These are phyloP conservation scores for Yamadazyma laniorum DNA, from an alignment of 805 yeast species.

Conservation along the genomic window DNA sequence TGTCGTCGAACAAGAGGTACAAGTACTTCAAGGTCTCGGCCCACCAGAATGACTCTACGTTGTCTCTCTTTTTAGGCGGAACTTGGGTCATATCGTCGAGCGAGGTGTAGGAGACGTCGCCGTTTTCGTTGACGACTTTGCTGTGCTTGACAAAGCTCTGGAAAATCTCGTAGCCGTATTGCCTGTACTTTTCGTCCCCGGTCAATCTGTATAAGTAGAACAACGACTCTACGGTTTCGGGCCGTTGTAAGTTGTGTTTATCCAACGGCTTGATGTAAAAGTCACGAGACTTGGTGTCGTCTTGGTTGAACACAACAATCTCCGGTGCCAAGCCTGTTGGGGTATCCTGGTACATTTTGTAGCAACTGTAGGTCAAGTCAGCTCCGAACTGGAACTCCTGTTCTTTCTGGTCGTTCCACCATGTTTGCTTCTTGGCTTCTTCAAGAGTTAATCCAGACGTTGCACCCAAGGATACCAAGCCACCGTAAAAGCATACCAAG, in stretches of 20 bases:
- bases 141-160: constrained; percentile 64
- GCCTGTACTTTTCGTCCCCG: constrained; percentile 74
- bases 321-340: constrained; percentile 85
- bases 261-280: constrained; percentile 70
- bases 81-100: constrained; percentile 60
- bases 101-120: constrained; percentile 55
- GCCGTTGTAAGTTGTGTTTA: constrained; percentile 84
- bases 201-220: constrained; percentile 79
- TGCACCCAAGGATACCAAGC: constrained; percentile 84
- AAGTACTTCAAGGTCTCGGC: constrained; percentile 90
- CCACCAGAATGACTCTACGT: constrained; percentile 90
- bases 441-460: constrained; percentile 65
- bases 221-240: constrained; percentile 89
- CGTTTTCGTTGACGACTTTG: constrained; percentile 41
- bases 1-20: constrained; percentile 72
- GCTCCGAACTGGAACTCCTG: constrained; percentile 67
- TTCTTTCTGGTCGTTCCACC: constrained; percentile 60
- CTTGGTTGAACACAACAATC: constrained; percentile 77
- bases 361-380: constrained; percentile 78
- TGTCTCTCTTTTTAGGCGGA: constrained; percentile 60
- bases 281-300: constrained; percentile 45
- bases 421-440: constrained; percentile 51
- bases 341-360: constrained; percentile 73
- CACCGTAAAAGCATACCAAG: constrained; percentile 88
- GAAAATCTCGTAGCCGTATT: constrained; percentile 89